Evolutionary conservation across 441 rosid species (phyloP).

Genomic region (Francoa sonchifolia): DNA sequence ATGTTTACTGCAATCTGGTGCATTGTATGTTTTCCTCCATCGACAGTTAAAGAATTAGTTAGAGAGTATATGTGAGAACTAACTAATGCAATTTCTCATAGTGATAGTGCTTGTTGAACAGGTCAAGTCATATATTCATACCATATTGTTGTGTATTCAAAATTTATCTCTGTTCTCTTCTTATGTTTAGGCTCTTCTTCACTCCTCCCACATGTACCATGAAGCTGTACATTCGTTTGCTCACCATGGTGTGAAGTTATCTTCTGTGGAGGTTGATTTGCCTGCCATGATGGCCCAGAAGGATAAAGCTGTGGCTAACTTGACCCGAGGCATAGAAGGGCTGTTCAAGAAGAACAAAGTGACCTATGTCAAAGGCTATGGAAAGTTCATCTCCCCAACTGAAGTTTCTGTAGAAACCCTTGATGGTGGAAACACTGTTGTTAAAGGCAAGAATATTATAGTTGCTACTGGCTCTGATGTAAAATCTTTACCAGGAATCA

Average conservation of each 20-base stretch:
- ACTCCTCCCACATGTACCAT: conserved; percentile 96
- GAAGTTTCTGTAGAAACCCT: conserved; percentile 78
- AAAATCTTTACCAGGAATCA: conserved; percentile 85
- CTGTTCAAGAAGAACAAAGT: conserved; percentile 95
- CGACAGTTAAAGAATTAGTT: too few relatives aligned
- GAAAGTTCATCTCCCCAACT: conserved; percentile 69
- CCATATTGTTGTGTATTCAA: neutral
- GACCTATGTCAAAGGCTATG: conserved; percentile 84
- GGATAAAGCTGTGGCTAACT: conserved; percentile 80
- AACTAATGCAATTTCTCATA: too few relatives aligned
- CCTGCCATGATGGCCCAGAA: conserved; percentile 93
- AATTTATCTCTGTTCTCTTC: neutral
- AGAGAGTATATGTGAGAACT: too few relatives aligned
- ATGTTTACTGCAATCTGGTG: too few relatives aligned
- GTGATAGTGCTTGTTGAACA: too few relatives aligned
- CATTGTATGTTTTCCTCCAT: too few relatives aligned
- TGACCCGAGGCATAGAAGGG: conserved; percentile 87
- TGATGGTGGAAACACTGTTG: conserved; percentile 66
- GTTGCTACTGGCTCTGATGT: conserved; percentile 94
- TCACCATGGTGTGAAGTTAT: conserved; percentile 74
- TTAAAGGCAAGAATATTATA: conserved; percentile 82
- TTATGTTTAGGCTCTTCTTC: conserved; percentile 70
- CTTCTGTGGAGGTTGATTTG: conserved; percentile 87
- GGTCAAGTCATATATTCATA: neutral
- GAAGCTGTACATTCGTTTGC: conserved; percentile 86